Evolutionary conservation across 768 basidiomycete genomes (phyloP).

Genomic region (Hydnomerulius pinastri): DNA sequence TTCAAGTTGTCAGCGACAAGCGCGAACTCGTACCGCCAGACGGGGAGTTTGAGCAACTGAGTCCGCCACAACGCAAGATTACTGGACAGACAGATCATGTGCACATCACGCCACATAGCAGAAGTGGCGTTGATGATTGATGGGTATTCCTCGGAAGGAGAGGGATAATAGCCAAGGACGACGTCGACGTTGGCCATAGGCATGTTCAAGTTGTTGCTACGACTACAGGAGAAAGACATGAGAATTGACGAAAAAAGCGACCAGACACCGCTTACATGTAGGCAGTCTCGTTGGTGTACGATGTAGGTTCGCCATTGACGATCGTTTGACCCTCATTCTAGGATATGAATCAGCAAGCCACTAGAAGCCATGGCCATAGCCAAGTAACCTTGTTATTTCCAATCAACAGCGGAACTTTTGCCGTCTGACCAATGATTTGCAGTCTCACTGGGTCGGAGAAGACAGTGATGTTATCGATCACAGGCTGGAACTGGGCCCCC

Average conservation of each 20-base stretch:
- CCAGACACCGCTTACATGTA: constrained; percentile 14
- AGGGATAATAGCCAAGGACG: constrained; percentile 21
- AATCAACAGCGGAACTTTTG: too few relatives aligned
- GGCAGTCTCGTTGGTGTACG: constrained; percentile 19
- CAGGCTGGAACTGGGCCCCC: too few relatives aligned
- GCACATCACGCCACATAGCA: constrained; percentile 27
- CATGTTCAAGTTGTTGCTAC: constrained; percentile 26
- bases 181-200: constrained; percentile 22
- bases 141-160: constrained; percentile 18
- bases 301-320: constrained; percentile 25
- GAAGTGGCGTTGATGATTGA: constrained; percentile 24
- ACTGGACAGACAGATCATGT: too few relatives aligned
- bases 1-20: constrained; percentile 26
- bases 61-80: constrained; percentile 23
- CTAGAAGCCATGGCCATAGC: too few relatives aligned
- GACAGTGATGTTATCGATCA: too few relatives aligned
- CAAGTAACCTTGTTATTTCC: too few relatives aligned
- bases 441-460: too few relatives aligned
- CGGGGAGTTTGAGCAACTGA: constrained; percentile 18
- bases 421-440: too few relatives aligned
- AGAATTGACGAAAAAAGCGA: too few relatives aligned
- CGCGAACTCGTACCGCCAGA: constrained; percentile 29
- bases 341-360: too few relatives aligned
- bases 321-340: constrained; percentile 28
- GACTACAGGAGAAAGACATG: too few relatives aligned